Conservation (phyloP, 805 yeast species). For the Monosporozyma aerobia region DNA sequence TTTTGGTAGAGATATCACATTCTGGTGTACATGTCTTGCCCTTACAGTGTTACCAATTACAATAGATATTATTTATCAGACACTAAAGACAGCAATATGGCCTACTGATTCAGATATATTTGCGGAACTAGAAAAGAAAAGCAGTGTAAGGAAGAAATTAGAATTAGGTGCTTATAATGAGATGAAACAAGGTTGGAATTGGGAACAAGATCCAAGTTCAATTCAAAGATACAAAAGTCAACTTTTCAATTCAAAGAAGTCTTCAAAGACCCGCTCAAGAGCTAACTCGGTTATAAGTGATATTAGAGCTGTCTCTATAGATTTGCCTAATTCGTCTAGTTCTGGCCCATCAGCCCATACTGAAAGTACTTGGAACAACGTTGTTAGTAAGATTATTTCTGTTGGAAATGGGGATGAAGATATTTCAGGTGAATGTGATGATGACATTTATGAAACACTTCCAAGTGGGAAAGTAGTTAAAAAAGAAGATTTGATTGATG, state of each 20-base stretch:
- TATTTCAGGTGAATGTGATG: background rate
- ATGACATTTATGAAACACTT: slow-evolving; percentile 43
- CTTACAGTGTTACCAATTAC: slow-evolving; percentile 49
- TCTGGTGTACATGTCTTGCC: slow-evolving; percentile 74
- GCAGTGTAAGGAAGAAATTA: slow-evolving; percentile 53
- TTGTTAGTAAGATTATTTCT: background rate
- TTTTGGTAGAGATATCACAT: slow-evolving; percentile 73
- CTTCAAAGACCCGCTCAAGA: slow-evolving; percentile 4
- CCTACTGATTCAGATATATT: slow-evolving; percentile 76
- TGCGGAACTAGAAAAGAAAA: slow-evolving; percentile 65
- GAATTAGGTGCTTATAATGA: slow-evolving; percentile 68
- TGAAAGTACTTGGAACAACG: background rate
- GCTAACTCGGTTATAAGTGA: background rate
- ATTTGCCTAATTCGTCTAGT: background rate
- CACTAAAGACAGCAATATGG: slow-evolving; percentile 42
- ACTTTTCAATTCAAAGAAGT: slow-evolving; percentile 3
- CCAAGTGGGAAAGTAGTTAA: slow-evolving; percentile 66
- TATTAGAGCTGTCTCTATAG: background rate
- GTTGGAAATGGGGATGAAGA: background rate
- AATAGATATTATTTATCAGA: slow-evolving; percentile 56
- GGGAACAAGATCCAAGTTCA: slow-evolving; percentile 41
- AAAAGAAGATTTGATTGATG: slow-evolving; percentile 22
- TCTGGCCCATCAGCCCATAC: background rate
- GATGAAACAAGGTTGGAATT: slow-evolving; percentile 70
- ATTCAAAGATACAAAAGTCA: slow-evolving; percentile 22